Evolutionary conservation across 1,284 basidiomycete species (phyloP).

Genomic region (Tilletia caries): DNA sequence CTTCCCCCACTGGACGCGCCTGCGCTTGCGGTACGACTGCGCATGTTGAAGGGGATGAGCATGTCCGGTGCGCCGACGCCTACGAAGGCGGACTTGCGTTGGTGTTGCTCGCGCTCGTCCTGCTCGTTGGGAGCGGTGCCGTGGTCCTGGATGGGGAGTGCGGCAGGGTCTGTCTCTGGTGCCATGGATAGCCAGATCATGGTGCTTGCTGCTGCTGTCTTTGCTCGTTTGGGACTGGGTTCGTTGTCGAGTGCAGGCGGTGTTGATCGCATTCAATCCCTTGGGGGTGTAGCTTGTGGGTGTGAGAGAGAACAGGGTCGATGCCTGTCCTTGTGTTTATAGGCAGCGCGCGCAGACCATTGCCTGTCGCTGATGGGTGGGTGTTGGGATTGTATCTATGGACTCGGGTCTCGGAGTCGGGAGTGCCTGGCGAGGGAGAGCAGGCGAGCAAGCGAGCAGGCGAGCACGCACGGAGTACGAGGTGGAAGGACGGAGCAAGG

Average conservation of each 20-base stretch:
- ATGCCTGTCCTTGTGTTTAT: no score
- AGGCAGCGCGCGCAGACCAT: no score
- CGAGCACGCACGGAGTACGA: no score
- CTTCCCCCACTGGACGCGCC: not conserved
- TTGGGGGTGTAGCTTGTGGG: not conserved
- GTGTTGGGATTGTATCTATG: no score
- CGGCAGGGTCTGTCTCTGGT: not conserved
- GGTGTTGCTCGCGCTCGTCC: not conserved
- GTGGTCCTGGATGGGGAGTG: conserved; percentile 1
- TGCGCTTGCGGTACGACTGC: not conserved
- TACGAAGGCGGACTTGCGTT: not conserved
- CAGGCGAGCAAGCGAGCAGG: no score
- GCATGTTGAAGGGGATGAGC: conserved; percentile 9
- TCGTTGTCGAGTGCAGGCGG: not conserved
- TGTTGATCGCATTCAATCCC: conserved; percentile 1
- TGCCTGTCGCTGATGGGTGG: no score
- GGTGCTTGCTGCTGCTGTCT: not conserved
- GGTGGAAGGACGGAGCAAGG: no score
- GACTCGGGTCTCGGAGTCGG: no score
- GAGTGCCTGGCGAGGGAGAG: no score
- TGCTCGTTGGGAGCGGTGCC: not conserved
- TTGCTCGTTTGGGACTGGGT: not conserved
- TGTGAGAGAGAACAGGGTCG: not conserved
- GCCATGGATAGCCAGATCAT: conserved; percentile 14
- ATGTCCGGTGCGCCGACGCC: conserved; percentile 2